Evolutionary conservation across 441 rosid species (phyloP).

Genomic region (Adansonia rubrostipa): DNA sequence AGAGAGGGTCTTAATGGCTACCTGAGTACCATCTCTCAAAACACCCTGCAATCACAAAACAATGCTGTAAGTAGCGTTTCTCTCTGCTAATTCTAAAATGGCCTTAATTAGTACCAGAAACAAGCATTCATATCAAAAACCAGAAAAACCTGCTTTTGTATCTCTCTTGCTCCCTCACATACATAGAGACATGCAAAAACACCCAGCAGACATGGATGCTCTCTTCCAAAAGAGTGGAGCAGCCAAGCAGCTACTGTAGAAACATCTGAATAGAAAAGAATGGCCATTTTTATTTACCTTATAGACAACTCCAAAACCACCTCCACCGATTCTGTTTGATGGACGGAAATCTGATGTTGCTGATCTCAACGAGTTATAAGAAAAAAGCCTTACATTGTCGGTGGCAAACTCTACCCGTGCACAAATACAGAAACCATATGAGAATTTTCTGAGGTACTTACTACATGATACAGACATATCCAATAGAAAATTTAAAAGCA

Average conservation of each 20-base stretch:
- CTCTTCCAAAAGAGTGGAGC: not conserved
- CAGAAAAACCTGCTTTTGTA: not conserved
- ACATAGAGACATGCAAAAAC: not conserved
- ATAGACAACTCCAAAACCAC: constrained; percentile 91
- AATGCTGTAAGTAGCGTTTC: not conserved
- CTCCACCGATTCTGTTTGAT: constrained; percentile 78
- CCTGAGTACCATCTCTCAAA: constrained; percentile 59
- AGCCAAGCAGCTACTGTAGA: not conserved
- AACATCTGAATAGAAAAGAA: not conserved
- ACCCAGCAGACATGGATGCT: not conserved
- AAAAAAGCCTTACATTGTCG: constrained; percentile 67
- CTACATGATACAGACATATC: not conserved
- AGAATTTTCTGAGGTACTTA: constrained; percentile 20
- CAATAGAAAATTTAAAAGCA: constrained; percentile 12
- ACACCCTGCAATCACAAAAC: constrained; percentile 50
- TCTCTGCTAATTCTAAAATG: not conserved
- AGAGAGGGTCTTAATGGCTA: constrained; percentile 66
- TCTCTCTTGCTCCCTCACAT: not conserved
- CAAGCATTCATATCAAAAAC: not conserved
- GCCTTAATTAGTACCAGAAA: constrained; percentile 2
- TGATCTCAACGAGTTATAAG: constrained; percentile 74
- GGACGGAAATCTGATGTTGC: constrained; percentile 81
- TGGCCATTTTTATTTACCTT: constrained; percentile 53
- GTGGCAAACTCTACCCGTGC: constrained; percentile 61
- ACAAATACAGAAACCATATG: constrained; percentile 29